Percentiles rank a stretch among this genome's conserved stretches.
Conservation (phyloP, 1,284 basidiomycete species). For the Xerocomus amazonicus region DNA sequence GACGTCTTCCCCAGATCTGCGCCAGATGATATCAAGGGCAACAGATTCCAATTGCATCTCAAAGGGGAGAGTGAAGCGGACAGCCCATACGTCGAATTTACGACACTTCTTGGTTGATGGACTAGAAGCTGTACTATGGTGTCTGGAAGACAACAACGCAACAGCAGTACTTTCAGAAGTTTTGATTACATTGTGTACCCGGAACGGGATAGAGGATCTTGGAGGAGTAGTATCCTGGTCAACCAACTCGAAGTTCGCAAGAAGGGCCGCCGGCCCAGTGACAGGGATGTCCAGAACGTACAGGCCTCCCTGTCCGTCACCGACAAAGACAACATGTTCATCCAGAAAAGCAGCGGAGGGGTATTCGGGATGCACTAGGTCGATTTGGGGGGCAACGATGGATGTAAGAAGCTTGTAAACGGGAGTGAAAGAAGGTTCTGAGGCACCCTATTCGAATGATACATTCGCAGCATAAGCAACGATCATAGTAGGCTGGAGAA, state of each 20-base stretch:
- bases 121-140: slow-evolving; percentile 32
- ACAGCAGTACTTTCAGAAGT: slow-evolving; percentile 39
- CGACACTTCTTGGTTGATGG: slow-evolving; percentile 18
- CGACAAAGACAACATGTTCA: slow-evolving; percentile 51
- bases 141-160: slow-evolving; percentile 55
- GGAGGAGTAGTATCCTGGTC: slow-evolving; percentile 25
- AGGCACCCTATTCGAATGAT: slow-evolving; percentile 13
- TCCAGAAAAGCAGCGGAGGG: slow-evolving; percentile 66
- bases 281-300: slow-evolving; percentile 49
- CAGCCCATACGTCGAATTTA: slow-evolving; percentile 64
- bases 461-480: slow-evolving; percentile 16
- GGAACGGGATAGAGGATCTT: slow-evolving; percentile 48
- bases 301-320: slow-evolving; percentile 71
- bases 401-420: slow-evolving; percentile 60
- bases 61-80: slow-evolving; percentile 46
- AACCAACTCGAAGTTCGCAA: slow-evolving; percentile 54
- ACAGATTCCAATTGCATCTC: slow-evolving; percentile 31
- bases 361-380: slow-evolving; percentile 61
- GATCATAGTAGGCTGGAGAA: slow-evolving; percentile 4
- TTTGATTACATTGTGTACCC: slow-evolving; percentile 47
- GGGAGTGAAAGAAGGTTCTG: slow-evolving; percentile 51
- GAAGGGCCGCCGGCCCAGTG: slow-evolving; percentile 39
- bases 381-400: slow-evolving; percentile 38
- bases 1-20: slow-evolving; percentile 64
- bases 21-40: slow-evolving; percentile 60